Evolutionary conservation across 2,329 filamentous ascomycete species (phyloP), one percentile per base, ranked within the genome.

Genomic region (Emericellopsis cladophorae): DNA sequence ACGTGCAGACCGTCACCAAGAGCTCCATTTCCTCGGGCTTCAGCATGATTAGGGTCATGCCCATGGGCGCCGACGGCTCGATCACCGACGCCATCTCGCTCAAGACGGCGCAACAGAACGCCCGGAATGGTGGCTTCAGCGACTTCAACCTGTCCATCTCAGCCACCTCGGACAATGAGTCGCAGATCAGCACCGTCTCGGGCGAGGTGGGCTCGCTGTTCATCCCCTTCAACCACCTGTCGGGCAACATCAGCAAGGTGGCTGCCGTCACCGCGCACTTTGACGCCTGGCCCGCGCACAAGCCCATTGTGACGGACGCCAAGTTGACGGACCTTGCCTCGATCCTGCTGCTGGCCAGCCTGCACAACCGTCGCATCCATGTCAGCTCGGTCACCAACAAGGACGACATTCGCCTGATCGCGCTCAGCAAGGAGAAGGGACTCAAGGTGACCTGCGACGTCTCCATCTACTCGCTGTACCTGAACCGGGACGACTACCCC

Each of bases 161-260:
- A 31, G 82, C 81, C 26, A 86, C 83, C 21, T 80, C 79, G 8
- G 70, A 70, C 47, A 89, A 89, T 55, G 74, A 81, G 14, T 76
- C 83, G 49, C 80, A 87, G 61, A 81, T 89, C 54, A 80, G 77
- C 53, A 72, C 80, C 48, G 72, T 88, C 42, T 77, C 79, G 15
- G 68, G 73, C 38, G 82, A 88, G 49, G 84, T 89, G 42, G 84
- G 84, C 23, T 86, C 84, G 16, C 68, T 89, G 35, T 89, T 87
- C 64, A 84, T 89, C 46, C 84, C 84, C 12, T 89, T 89, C 69
- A 86, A 89, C 60, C 75, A 85, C 58, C 66, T 88, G 22, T 84
- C 81, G 44, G 83, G 82, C 50, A 89, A 88, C 59, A 87, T 89
- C 58, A 87, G 78, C 71, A 86, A 86, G 66, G 84, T 88, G 36